These are phyloP conservation scores for Acidomyces sp. DNA, from an alignment of 495 filamentous ascomycete species.

Conservation along the genomic window DNA sequence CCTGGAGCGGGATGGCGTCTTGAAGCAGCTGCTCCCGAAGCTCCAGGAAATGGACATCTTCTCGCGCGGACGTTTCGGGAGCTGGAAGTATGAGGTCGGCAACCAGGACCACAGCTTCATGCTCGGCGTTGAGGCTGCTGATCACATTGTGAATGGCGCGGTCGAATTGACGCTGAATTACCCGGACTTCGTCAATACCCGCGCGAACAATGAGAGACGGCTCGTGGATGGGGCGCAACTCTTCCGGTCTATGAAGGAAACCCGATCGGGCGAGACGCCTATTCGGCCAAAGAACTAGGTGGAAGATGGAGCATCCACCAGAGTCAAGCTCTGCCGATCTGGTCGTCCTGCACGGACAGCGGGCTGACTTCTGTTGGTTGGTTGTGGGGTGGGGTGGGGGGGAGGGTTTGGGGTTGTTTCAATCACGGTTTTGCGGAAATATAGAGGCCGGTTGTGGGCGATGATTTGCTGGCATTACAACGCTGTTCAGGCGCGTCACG, in stretches of 20 bases:
- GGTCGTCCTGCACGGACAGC: not conserved
- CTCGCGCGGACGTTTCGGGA: slow-evolving; percentile 93
- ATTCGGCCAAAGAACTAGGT: slow-evolving; percentile 12
- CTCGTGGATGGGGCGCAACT: slow-evolving; percentile 64
- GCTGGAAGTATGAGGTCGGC: slow-evolving; percentile 89
- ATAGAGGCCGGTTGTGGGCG: not conserved
- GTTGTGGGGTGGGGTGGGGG: not conserved
- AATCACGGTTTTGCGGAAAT: not conserved
- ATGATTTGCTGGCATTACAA: not conserved
- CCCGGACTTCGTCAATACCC: slow-evolving; percentile 93
- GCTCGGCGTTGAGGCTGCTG: slow-evolving; percentile 92
- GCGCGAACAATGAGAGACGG: slow-evolving; percentile 77
- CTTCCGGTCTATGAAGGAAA: slow-evolving; percentile 41
- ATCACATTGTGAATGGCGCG: slow-evolving; percentile 87
- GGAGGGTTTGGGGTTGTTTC: not conserved
- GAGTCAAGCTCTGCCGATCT: not conserved
- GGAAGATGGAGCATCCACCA: not conserved
- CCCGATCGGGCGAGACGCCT: slow-evolving; percentile 13
- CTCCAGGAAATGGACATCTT: slow-evolving; percentile 83
- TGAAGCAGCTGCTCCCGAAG: slow-evolving; percentile 83
- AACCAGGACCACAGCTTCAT: slow-evolving; percentile 99
- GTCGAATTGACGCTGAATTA: slow-evolving; percentile 97
- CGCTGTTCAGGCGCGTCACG: too few species aligned
- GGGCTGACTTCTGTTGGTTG: too few species aligned
- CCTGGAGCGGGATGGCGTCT: slow-evolving; percentile 87